Percentiles rank a stretch among this genome's conserved stretches.
These are phyloP conservation scores for Fusarium subtropicale DNA, from an alignment of 2,329 filamentous ascomycete genomes.

Conservation along the genomic window DNA sequence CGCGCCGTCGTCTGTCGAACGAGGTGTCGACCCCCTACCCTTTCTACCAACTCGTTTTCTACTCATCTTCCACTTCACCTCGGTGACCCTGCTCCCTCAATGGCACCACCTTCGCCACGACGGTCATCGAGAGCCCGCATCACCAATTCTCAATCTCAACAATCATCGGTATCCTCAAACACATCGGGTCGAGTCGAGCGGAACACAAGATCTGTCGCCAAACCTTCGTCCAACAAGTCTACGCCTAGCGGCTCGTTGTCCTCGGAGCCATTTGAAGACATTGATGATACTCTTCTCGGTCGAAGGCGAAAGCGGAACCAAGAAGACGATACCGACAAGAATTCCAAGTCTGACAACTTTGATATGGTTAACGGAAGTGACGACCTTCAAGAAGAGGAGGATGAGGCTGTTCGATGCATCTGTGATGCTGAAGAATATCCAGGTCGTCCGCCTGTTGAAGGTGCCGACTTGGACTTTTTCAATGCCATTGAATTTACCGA, in stretches of 20 bases:
- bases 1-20: slow-evolving; percentile 10
- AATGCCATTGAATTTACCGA: slow-evolving; percentile 75
- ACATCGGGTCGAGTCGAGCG: slow-evolving; percentile 82
- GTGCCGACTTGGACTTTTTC: slow-evolving; percentile 68
- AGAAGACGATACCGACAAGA: slow-evolving; percentile 68
- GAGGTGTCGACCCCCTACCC: slow-evolving; percentile 1
- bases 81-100: slow-evolving; percentile 54
- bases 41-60: slow-evolving; percentile 21
- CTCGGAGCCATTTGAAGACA: slow-evolving; percentile 74
- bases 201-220: slow-evolving; percentile 76
- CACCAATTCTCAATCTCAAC: slow-evolving; percentile 79
- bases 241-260: slow-evolving; percentile 79
- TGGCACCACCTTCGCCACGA: slow-evolving; percentile 77
- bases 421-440: slow-evolving; percentile 97
- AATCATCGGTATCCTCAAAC: slow-evolving; percentile 83
- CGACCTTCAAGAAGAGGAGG: slow-evolving; percentile 80
- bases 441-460: slow-evolving; percentile 76
- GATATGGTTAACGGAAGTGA: slow-evolving; percentile 73
- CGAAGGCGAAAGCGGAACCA: slow-evolving; percentile 83
- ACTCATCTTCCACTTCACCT: slow-evolving; percentile 47
- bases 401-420: slow-evolving; percentile 94
- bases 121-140: slow-evolving; percentile 92
- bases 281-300: slow-evolving; percentile 77
- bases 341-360: slow-evolving; percentile 56
- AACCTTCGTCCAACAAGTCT: slow-evolving; percentile 80